Evolutionary conservation across 2,329 filamentous ascomycete species (phyloP), one percentile per base, ranked within the genome.

Genomic region (Nemania diffusa): DNA sequence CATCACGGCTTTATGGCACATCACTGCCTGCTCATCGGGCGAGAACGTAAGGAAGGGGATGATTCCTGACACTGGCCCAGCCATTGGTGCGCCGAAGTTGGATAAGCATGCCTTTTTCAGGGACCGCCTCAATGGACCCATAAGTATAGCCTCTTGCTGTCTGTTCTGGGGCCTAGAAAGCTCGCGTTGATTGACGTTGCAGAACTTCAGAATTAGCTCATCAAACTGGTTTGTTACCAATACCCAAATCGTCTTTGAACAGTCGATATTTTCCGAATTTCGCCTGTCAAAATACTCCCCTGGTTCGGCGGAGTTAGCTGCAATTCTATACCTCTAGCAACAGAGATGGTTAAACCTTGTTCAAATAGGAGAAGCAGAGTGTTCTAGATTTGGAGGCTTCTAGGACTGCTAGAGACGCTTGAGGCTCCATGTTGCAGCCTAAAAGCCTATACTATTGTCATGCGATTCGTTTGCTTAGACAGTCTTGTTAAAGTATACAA

Each of bases 201-300:
- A 84, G 62, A 83, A 85, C 0, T 72, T 60, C 5, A n/a, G n/a
- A n/a, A n/a, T n/a, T n/a, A n/a, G n/a, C n/a, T n/a, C n/a, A n/a
- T n/a, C n/a, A n/a, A n/a, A 72, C 9, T 76, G 74, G 57, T 85
- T 85, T 0, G 83, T 85, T 0, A 81, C 82, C 0, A 86, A 66
- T 5, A 86, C 82, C 81, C 83, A 85, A 8, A 85, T 82, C 0
- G 80, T 81, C 56, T 82, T 81, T 0, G 77, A 79, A 64, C 80
- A 83, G 62, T 85, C 76, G 6, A 84, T 69, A 2, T 65, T 72
- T 0, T 65, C 66, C 1, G 61, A 70, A 48, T 70, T 74, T 3
- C 82, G 79, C 3, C 80, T 77, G 67, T 85, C 83, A 20, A 77
- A 64, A 57, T 82, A 83, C 37, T 78, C 72, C 9, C 75, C 75